A percentile compares a stretch with the other conserved stretches of the same genome.
Conservation (phyloP, 305 asterid genomes). For the Salvia sclarea region DNA sequence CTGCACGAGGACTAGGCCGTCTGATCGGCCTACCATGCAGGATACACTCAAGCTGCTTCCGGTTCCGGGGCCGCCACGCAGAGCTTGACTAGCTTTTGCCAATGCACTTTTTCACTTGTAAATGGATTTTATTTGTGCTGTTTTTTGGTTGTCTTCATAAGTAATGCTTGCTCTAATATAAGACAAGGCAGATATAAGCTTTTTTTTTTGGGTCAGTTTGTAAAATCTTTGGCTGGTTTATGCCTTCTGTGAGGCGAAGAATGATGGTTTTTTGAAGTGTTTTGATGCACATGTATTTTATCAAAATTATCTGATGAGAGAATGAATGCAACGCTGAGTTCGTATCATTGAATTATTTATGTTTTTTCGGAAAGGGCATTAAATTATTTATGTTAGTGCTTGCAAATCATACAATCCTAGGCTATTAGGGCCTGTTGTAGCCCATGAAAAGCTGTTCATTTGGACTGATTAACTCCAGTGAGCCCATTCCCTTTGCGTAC, state of each 20-base stretch:
- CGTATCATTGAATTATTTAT: not conserved
- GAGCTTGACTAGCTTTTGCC: slow-evolving; percentile 29
- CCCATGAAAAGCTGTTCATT: too few species aligned
- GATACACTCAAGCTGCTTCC: slow-evolving; percentile 57
- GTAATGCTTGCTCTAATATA: slow-evolving; percentile 39
- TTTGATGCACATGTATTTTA: not conserved
- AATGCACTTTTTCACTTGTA: not conserved
- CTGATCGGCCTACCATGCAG: slow-evolving; percentile 70
- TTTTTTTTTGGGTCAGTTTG: slow-evolving; percentile 11
- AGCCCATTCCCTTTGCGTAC: too few species aligned
- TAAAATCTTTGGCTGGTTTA: slow-evolving; percentile 14
- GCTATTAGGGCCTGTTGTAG: too few species aligned
- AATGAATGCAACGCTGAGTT: not conserved
- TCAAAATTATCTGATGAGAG: not conserved
- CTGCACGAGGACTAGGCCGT: slow-evolving; percentile 64
- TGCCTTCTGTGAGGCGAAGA: too few species aligned
- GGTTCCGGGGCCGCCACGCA: slow-evolving; percentile 29
- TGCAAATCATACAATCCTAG: not conserved
- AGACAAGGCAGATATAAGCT: slow-evolving; percentile 18
- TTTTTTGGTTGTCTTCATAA: slow-evolving; percentile 34
- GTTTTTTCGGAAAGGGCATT: too few species aligned
- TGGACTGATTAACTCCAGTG: too few species aligned
- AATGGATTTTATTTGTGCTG: slow-evolving; percentile 20
- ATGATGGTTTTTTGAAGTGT: not conserved
- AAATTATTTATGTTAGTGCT: too few species aligned